Conservation (phyloP, 2,329 filamentous ascomycete genomes). For the Bipolaris zeicola region DNA sequence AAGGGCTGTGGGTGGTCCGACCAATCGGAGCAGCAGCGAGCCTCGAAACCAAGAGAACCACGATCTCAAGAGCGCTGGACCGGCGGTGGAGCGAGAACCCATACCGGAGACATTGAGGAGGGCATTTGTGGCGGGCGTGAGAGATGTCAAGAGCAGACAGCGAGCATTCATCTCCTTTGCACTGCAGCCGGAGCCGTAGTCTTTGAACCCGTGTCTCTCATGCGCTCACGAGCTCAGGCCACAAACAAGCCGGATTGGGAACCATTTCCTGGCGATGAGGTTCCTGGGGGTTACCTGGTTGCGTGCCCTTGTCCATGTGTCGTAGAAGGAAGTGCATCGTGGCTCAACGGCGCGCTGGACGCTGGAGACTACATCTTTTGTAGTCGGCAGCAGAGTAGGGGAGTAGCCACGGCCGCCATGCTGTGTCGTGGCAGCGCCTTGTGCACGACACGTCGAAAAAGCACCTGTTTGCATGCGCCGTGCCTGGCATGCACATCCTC, state of each 20-base stretch:
- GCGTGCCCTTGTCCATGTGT: too few relatives aligned
- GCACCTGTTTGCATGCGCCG: not conserved
- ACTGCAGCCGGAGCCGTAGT: conserved; percentile 20
- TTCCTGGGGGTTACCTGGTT: conserved; percentile 25
- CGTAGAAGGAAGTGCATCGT: too few relatives aligned
- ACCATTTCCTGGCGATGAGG: conserved; percentile 21
- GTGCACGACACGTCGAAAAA: conserved; percentile 7
- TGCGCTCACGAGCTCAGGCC: conserved; percentile 22
- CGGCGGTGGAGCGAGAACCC: conserved; percentile 35
- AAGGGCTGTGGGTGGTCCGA: conserved; percentile 36
- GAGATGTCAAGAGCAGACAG: conserved; percentile 6
- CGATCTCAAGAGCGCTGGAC: conserved; percentile 35
- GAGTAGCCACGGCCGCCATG: not conserved
- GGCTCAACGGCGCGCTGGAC: too few relatives aligned
- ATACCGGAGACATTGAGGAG: conserved; percentile 36
- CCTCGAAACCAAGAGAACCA: conserved; percentile 37
- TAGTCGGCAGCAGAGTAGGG: not conserved
- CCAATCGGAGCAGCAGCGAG: conserved; percentile 31
- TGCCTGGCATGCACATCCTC: not conserved
- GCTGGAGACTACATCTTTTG: not conserved
- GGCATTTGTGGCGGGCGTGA: conserved; percentile 33
- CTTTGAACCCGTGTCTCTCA: conserved; percentile 24
- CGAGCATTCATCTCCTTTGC: conserved; percentile 9
- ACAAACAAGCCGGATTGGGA: conserved; percentile 18
- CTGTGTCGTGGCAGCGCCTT: not conserved